A percentile compares a stretch with the other conserved stretches of the same genome.
These are phyloP conservation scores for Coemansia umbellata DNA, from an alignment of 192 early-diverging fungal genomes.

Conservation along the genomic window DNA sequence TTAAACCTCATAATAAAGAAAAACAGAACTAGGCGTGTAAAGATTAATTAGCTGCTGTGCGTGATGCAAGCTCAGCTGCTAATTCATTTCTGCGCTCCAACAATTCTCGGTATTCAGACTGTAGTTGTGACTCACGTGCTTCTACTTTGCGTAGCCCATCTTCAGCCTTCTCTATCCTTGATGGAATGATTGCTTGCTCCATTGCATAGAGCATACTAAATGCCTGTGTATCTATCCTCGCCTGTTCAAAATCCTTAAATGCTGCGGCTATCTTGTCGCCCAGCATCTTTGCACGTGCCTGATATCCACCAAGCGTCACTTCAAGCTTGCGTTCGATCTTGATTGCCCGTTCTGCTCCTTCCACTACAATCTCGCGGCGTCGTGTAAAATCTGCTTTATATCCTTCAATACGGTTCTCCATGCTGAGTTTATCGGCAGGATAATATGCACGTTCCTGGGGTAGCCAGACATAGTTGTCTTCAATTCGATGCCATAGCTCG, in stretches of 20 bases:
- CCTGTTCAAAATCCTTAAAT: conserved; percentile 58
- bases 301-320: conserved; percentile 80
- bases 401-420: conserved; percentile 21
- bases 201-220: conserved; percentile 57
- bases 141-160: conserved; percentile 46
- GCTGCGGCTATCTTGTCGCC: conserved; percentile 56
- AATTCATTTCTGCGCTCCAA: conserved; percentile 39
- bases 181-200: conserved; percentile 60
- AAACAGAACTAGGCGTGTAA: neutral
- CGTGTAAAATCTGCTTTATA: conserved; percentile 19
- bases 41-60: neutral
- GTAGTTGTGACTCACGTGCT: conserved; percentile 56
- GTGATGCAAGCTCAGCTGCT: conserved; percentile 5
- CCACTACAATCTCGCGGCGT: conserved; percentile 65
- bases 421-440: neutral
- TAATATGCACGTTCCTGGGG: conserved; percentile 7
- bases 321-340: conserved; percentile 84
- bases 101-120: conserved; percentile 64
- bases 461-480: conserved; percentile 21
- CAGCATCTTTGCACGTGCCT: conserved; percentile 63
- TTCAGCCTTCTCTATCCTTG: conserved; percentile 50
- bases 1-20: too few relatives aligned
- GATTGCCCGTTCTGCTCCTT: conserved; percentile 67
- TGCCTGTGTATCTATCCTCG: conserved; percentile 57
- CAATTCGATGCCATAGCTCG: conserved; percentile 25